Evolutionary conservation across 1,139 yeast species (phyloP).

Genomic region (Blastobotrys buckinghamii): DNA sequence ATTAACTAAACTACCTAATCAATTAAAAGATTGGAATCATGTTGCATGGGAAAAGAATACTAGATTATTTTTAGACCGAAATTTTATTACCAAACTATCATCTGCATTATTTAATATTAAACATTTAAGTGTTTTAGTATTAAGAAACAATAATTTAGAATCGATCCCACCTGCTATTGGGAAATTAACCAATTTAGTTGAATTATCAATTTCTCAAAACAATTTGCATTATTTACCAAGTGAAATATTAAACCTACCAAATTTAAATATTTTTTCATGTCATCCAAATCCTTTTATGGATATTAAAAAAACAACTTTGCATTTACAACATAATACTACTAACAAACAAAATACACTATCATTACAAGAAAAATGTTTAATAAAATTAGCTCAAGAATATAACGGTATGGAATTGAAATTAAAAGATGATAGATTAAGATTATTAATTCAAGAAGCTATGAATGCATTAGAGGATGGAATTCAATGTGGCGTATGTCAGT

Average conservation of each 20-base stretch:
- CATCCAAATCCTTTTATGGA: conserved; percentile 42
- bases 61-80: conserved; percentile 47
- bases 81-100: conserved; percentile 46
- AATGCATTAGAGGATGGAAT: conserved; percentile 16
- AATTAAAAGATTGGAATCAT: conserved; percentile 48
- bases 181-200: conserved; percentile 39
- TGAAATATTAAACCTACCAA: conserved; percentile 44
- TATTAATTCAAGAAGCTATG: conserved; percentile 1
- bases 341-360: background rate
- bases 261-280: conserved; percentile 43
- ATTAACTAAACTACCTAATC: conserved; percentile 46
- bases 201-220: conserved; percentile 50
- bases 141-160: conserved; percentile 47
- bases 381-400: background rate
- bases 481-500: conserved; percentile 46
- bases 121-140: conserved; percentile 47
- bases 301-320: conserved; percentile 9
- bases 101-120: conserved; percentile 45
- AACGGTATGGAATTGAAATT: background rate
- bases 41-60: conserved; percentile 29
- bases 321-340: background rate
- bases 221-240: conserved; percentile 48
- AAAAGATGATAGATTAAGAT: conserved; percentile 1
- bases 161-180: conserved; percentile 50
- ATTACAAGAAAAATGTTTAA: conserved; percentile 9